These are phyloP conservation scores for Talaromyces nanjingensis DNA, from an alignment of 495 filamentous ascomycete species.

Conservation along the genomic window DNA sequence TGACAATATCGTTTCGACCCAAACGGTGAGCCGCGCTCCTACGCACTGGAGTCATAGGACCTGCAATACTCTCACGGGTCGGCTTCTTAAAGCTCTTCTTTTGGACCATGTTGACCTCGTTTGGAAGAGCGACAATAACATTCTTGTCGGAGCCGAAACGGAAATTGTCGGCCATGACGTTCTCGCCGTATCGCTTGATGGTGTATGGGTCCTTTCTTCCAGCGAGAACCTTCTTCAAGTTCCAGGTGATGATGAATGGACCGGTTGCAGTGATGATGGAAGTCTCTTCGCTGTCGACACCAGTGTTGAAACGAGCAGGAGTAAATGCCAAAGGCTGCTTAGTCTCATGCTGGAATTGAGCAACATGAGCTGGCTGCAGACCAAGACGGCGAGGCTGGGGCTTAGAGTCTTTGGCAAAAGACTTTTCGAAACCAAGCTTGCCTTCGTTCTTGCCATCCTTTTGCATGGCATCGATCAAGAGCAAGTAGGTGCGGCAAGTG, in stretches of 20 bases:
- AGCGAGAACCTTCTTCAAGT: slow-evolving; percentile 73
- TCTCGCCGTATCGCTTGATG: slow-evolving; percentile 92
- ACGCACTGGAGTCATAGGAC: slow-evolving; percentile 48
- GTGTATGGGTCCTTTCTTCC: slow-evolving; percentile 82
- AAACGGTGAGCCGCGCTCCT: slow-evolving; percentile 49
- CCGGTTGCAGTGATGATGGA: slow-evolving; percentile 97
- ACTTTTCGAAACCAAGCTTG: slow-evolving; percentile 92
- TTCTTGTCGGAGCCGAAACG: slow-evolving; percentile 95
- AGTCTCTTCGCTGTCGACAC: slow-evolving; percentile 69
- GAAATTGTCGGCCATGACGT: slow-evolving; percentile 99
- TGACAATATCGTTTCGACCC: slow-evolving; percentile 70
- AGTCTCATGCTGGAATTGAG: slow-evolving; percentile 95
- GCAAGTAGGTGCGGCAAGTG: slow-evolving; percentile 89
- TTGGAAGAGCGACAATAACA: slow-evolving; percentile 91
- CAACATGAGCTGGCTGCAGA: slow-evolving; percentile 81
- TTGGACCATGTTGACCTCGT: slow-evolving; percentile 96
- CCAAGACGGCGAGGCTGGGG: slow-evolving; percentile 88
- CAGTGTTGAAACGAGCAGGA: slow-evolving; percentile 88
- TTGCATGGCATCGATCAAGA: slow-evolving; percentile 86
- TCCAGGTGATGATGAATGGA: slow-evolving; percentile 97
- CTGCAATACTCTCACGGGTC: slow-evolving; percentile 85
- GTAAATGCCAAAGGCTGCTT: slow-evolving; percentile 82
- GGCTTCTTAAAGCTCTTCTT: slow-evolving; percentile 78
- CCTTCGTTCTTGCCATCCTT: slow-evolving; percentile 93
- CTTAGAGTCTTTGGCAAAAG: slow-evolving; percentile 87